phyloP scores from a whole-genome alignment of 2,329 filamentous ascomycete genomes.

The Fusarium sp. region DNA sequence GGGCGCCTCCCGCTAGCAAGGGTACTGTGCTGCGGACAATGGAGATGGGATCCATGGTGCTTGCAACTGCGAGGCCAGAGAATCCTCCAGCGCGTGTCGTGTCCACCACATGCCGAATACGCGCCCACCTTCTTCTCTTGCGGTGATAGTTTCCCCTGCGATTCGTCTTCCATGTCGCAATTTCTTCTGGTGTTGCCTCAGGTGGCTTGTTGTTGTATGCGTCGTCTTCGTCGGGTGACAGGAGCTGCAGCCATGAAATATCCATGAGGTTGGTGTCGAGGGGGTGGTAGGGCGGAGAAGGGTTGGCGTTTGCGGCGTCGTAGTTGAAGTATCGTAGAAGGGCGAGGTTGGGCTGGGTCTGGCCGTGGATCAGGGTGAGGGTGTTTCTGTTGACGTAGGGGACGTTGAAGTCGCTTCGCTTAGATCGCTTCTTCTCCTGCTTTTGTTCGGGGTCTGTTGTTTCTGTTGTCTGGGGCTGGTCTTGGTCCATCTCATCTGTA shows the following conservation, averaged over 20 bases:
- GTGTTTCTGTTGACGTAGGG: constrained; percentile 77
- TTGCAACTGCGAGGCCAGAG: constrained; percentile 83
- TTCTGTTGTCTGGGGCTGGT: constrained; percentile 15
- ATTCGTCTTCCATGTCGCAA: constrained; percentile 79
- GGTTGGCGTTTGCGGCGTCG: constrained; percentile 72
- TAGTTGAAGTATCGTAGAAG: constrained; percentile 90
- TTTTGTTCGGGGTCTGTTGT: constrained; percentile 10
- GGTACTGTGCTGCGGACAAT: constrained; percentile 80
- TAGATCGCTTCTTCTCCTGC: constrained; percentile 40
- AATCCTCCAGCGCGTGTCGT: constrained; percentile 78
- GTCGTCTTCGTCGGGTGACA: constrained; percentile 77
- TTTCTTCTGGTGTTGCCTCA: constrained; percentile 63
- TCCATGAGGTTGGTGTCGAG: constrained; percentile 82
- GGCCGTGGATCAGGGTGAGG: constrained; percentile 80
- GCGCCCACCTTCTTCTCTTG: constrained; percentile 84
- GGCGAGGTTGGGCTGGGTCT: constrained; percentile 86
- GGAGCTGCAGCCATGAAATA: constrained; percentile 90
- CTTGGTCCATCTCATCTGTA: constrained; percentile 2
- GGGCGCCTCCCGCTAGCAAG: constrained; percentile 81
- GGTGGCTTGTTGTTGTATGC: constrained; percentile 75
- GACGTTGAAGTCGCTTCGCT: constrained; percentile 63
- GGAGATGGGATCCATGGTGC: constrained; percentile 79
- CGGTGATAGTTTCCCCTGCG: constrained; percentile 87
- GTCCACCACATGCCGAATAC: constrained; percentile 76
- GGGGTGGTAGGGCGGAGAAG: constrained; percentile 71